Base-by-base conservation (phyloP, 208 protist genomes). In the Lotmaria passim region DNA sequence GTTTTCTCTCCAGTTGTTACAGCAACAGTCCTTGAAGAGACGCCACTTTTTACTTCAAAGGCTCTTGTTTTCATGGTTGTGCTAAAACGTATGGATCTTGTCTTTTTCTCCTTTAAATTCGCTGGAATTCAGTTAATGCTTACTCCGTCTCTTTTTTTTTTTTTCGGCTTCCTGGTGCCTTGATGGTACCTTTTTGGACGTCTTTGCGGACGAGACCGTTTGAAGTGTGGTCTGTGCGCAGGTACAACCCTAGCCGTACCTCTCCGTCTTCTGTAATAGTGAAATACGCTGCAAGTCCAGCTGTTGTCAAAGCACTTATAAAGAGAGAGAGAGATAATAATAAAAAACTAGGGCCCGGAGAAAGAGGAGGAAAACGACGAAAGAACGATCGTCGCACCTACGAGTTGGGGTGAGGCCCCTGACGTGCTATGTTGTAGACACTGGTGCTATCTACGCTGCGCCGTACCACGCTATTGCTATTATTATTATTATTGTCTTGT, bases 21-120 rank as follows among this genome's bases (percentile, higher is more conserved):
- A 15, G 38, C 10, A 41, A 41, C 38, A 41, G n/a, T 46, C 41
- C n/a, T 46, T 46, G 41, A 46, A 17, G 5, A 17, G 11, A 19
- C 5, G 41, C 5, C n/a, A n/a, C 19, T 57, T 71, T 24, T 34
- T 33, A n/a, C 26, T 21, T 70, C 38, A 1, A 21, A 52, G 12
- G 6, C n/a, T 69, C 34, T 56, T 64, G 44, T 28, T 44, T 64
- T 56, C 33, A 21, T 71, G n/a, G n/a, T n/a, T n/a, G n/a, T n/a
- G n/a, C n/a, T n/a, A n/a, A n/a, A n/a, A n/a, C n/a, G n/a, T 30
- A 14, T 7, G 6, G 7, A 33, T 56, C 23, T 56, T 30, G 7
- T 24, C 15, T 21, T 30, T 34, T 24, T 5, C 28, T 26, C 12
- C 28, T 3, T 19, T 26, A 15, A 21, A 41, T 41, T 28, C 24